Conservation (phyloP, 768 basidiomycete genomes). For the Podaxis sp. region DNA sequence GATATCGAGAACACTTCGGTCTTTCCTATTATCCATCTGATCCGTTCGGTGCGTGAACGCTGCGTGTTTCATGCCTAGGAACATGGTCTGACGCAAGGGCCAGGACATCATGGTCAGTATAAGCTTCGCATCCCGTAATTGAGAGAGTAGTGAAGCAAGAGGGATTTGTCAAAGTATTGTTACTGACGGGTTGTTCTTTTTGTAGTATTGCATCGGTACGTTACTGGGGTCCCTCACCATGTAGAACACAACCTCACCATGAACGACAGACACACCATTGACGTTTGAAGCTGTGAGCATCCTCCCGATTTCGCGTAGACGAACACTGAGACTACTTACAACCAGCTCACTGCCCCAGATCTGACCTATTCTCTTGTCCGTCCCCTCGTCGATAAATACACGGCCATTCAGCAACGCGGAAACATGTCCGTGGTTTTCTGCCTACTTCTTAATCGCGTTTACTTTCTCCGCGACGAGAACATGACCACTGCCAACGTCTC, state of each 20-base stretch:
- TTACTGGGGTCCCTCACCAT: slow-evolving; percentile 5
- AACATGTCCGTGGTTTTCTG: slow-evolving; percentile 90
- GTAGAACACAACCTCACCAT: slow-evolving; percentile 6
- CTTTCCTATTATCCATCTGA: slow-evolving; percentile 81
- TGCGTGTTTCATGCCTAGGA: neutral
- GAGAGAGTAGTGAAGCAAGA: neutral
- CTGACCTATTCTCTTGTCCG: slow-evolving; percentile 88
- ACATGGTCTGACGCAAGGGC: slow-evolving; percentile 16
- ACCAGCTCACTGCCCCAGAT: slow-evolving; percentile 79
- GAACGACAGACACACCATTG: slow-evolving; percentile 72
- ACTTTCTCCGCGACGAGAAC: slow-evolving; percentile 79
- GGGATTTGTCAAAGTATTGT: neutral
- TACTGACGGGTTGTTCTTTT: slow-evolving; percentile 4
- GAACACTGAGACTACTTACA: slow-evolving; percentile 2
- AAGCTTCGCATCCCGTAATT: neutral
- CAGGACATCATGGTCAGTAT: slow-evolving; percentile 64
- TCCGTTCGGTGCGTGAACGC: slow-evolving; percentile 52
- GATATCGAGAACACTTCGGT: slow-evolving; percentile 61
- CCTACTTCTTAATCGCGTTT: slow-evolving; percentile 81
- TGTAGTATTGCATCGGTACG: slow-evolving; percentile 70
- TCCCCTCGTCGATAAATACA: slow-evolving; percentile 87
- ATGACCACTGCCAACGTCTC: slow-evolving; percentile 71
- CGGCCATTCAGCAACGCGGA: slow-evolving; percentile 62
- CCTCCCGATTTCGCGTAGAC: neutral
- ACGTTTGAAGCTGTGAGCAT: slow-evolving; percentile 71